phyloP scores from a whole-genome alignment of 2,329 filamentous ascomycete genomes.

The Orbilia brochopaga region DNA sequence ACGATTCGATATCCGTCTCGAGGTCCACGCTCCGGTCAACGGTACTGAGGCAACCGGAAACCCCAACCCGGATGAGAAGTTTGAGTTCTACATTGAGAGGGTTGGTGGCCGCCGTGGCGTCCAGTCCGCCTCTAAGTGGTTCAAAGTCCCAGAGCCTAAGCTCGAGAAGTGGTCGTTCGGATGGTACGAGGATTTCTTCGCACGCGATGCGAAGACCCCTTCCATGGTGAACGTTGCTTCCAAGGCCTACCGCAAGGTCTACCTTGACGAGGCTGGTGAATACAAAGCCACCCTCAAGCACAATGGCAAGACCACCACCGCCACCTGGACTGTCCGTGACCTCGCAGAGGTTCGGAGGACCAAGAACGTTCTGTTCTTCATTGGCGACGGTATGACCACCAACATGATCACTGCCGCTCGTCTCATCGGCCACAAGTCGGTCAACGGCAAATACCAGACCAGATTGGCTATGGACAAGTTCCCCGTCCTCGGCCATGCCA shows the following conservation, averaged over 20 bases:
- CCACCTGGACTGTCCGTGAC: constrained; percentile 77
- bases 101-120: constrained; percentile 60
- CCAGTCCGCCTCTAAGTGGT: constrained; percentile 69
- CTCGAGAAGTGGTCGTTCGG: constrained; percentile 81
- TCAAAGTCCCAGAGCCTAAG: constrained; percentile 71
- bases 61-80: constrained; percentile 73
- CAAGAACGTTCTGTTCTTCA: constrained; percentile 86
- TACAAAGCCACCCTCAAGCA: constrained; percentile 79
- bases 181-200: constrained; percentile 87
- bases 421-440: constrained; percentile 77
- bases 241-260: constrained; percentile 77
- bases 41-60: constrained; percentile 77
- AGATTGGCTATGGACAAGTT: constrained; percentile 80
- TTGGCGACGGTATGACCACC: constrained; percentile 75
- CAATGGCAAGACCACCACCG: constrained; percentile 74
- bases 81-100: constrained; percentile 76
- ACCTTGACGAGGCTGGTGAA: constrained; percentile 77
- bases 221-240: constrained; percentile 79
- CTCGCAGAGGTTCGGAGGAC: constrained; percentile 73
- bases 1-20: constrained; percentile 81
- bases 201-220: constrained; percentile 71
- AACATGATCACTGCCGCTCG: constrained; percentile 83
- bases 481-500: constrained; percentile 83
- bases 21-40: constrained; percentile 81
- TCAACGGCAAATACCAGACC: constrained; percentile 83